These are phyloP conservation scores for Teunomyces gatunensis DNA, from an alignment of 805 yeast species.

Conservation along the genomic window DNA sequence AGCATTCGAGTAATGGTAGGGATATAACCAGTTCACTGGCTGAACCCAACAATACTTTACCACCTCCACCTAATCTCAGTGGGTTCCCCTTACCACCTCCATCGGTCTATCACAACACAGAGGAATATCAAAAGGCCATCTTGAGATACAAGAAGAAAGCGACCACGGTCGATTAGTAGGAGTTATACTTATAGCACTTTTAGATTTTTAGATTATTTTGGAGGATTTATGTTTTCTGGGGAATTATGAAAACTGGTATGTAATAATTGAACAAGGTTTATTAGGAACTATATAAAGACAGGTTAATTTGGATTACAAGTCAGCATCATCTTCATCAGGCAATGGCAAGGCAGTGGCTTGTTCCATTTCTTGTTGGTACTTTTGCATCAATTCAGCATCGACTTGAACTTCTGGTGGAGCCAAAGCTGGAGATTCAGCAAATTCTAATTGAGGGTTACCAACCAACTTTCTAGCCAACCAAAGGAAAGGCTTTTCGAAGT, in stretches of 20 bases:
- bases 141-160: neutral
- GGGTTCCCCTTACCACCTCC: constrained; percentile 40
- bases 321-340: constrained; percentile 99
- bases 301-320: constrained; percentile 56
- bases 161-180: neutral
- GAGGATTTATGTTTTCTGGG: no score
- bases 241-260: neutral
- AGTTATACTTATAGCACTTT: no score
- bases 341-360: constrained; percentile 99
- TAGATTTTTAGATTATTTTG: neutral
- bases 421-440: constrained; percentile 98
- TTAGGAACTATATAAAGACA: constrained; percentile 1
- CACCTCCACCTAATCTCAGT: constrained; percentile 33
- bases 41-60: constrained; percentile 10
- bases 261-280: constrained; percentile 2
- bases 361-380: constrained; percentile 99
- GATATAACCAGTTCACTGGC: neutral
- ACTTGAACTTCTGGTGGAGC: constrained; percentile 99
- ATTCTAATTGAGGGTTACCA: constrained; percentile 97
- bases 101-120: constrained; percentile 19
- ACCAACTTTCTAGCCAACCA: constrained; percentile 99
- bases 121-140: constrained; percentile 22
- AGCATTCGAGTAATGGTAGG: neutral
- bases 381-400: constrained; percentile 93
- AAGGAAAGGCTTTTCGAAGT: constrained; percentile 99